Percentiles rank a stretch among this genome's conserved stretches.
phyloP scores from a whole-genome alignment of 805 yeast species.

The Pichia gijzeniarum region DNA sequence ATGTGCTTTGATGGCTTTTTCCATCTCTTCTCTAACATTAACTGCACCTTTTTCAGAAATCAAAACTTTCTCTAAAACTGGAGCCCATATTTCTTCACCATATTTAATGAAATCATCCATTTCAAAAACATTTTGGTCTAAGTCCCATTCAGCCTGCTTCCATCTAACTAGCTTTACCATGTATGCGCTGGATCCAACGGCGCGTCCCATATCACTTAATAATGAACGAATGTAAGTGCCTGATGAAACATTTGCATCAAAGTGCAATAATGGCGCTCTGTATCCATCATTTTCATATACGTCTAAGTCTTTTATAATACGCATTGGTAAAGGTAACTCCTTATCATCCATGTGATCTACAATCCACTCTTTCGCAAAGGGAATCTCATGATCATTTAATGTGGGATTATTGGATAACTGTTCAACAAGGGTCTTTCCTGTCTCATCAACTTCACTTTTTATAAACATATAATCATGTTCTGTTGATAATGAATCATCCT shows the following conservation, averaged over 20 bases:
- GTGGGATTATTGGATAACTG: slow-evolving; percentile 42
- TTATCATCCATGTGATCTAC: slow-evolving; percentile 33
- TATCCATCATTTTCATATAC: slow-evolving; percentile 32
- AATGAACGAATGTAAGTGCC: slow-evolving; percentile 93
- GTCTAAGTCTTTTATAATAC: slow-evolving; percentile 32
- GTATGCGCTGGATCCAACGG: slow-evolving; percentile 73
- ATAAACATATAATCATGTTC: slow-evolving; percentile 50
- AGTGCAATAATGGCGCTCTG: slow-evolving; percentile 64
- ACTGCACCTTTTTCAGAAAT: slow-evolving; percentile 34
- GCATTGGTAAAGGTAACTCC: slow-evolving; percentile 32
- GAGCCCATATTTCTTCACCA: slow-evolving; percentile 64
- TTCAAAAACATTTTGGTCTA: slow-evolving; percentile 62
- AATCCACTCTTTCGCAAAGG: slow-evolving; percentile 51
- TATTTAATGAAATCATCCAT: slow-evolving; percentile 57
- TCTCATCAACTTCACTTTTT: slow-evolving; percentile 40
- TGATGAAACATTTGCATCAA: slow-evolving; percentile 76
- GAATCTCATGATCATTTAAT: slow-evolving; percentile 55
- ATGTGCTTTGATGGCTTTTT: slow-evolving; percentile 21
- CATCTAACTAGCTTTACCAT: slow-evolving; percentile 77
- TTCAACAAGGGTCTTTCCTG: slow-evolving; percentile 38
- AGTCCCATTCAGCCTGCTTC: slow-evolving; percentile 79
- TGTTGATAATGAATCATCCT: slow-evolving; percentile 44
- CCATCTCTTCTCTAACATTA: slow-evolving; percentile 35
- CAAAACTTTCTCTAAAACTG: slow-evolving; percentile 51
- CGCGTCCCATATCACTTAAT: slow-evolving; percentile 81